Evolutionary conservation across 805 yeast genomes (phyloP).

Genomic region (Blastobotrys attinorum): DNA sequence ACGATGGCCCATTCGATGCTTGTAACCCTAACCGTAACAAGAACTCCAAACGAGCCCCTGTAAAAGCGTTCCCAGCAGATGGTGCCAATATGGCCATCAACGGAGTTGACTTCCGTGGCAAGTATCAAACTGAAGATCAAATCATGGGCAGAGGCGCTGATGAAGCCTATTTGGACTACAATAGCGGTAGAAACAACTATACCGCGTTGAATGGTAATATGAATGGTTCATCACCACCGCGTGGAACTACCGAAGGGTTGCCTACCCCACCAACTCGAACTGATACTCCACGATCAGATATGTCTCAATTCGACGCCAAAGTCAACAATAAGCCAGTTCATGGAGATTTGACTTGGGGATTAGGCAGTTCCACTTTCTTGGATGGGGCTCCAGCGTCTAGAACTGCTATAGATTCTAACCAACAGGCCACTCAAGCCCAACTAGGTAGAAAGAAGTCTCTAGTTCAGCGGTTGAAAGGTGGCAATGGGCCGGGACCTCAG

Average conservation of each 20-base stretch:
- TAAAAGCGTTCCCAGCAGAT: conserved; percentile 88
- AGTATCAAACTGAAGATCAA: conserved; percentile 46
- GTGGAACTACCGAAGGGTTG: conserved; percentile 5
- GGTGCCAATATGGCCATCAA: conserved; percentile 86
- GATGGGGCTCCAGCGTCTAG: conserved; percentile 92
- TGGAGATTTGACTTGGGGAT: conserved; percentile 78
- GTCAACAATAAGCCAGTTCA: conserved; percentile 65
- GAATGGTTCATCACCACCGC: neutral
- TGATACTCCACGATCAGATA: conserved; percentile 8
- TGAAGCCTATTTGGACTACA: conserved; percentile 35
- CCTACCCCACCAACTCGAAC: neutral
- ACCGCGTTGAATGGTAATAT: conserved; percentile 3
- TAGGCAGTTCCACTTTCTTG: conserved; percentile 85
- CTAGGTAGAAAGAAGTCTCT: conserved; percentile 79
- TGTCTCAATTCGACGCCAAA: conserved; percentile 53
- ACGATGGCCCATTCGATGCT: conserved; percentile 98
- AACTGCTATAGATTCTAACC: conserved; percentile 32
- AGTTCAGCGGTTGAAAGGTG: conserved; percentile 50
- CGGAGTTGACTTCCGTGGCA: conserved; percentile 44
- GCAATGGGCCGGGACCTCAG: conserved; percentile 18
- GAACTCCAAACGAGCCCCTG: conserved; percentile 66
- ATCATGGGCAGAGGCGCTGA: conserved; percentile 67
- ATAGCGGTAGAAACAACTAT: too few relatives aligned
- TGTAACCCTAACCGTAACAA: conserved; percentile 95
- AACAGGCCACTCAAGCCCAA: conserved; percentile 32